These are phyloP conservation scores for Endothia cerciana DNA, from an alignment of 2,329 filamentous ascomycete genomes.

Conservation along the genomic window DNA sequence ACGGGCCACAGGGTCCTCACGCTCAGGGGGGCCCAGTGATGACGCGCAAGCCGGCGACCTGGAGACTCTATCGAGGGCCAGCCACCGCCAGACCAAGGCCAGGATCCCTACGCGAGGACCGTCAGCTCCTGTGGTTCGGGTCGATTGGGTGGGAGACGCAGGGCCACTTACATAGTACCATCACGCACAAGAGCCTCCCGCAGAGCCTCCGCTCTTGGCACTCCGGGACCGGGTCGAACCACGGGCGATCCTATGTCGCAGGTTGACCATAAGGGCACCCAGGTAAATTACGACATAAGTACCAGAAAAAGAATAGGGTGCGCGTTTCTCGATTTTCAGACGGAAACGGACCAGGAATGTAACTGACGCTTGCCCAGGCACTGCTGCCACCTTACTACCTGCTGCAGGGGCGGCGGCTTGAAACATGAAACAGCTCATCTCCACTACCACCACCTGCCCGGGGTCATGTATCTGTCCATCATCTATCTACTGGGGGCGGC, in stretches of 20 bases:
- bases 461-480: no score
- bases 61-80: not conserved
- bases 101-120: not conserved
- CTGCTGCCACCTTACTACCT: no score
- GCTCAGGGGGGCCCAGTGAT: no score
- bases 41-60: no score
- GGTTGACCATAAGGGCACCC: not conserved
- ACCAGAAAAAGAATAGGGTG: not conserved
- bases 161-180: no score
- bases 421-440: slow-evolving; percentile 6
- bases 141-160: not conserved
- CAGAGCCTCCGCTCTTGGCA: slow-evolving; percentile 11
- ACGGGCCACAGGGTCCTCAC: no score
- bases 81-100: not conserved
- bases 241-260: not conserved
- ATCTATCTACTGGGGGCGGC: not conserved
- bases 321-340: not conserved
- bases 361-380: no score
- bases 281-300: not conserved
- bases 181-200: slow-evolving; percentile 3
- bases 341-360: not conserved
- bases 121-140: not conserved
- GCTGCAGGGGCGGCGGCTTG: not conserved
- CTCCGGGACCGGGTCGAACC: not conserved
- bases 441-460: not conserved